Evolutionary conservation across 192 early-diverging fungal genomes (phyloP).

Genomic region (Coemansia sp.): DNA sequence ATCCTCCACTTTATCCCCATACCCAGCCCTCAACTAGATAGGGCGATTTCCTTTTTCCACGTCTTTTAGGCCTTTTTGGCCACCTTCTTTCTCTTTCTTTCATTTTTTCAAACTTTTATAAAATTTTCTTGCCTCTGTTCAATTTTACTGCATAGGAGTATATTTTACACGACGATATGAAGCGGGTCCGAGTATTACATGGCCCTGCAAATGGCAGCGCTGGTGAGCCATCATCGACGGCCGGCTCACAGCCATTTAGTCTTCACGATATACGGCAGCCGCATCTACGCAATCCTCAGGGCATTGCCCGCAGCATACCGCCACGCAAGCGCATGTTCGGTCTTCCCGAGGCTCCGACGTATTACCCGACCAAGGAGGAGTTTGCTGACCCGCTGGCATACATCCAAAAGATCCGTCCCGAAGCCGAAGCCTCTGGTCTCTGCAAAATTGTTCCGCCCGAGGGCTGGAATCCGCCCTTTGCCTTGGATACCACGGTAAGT

Average conservation of each 20-base stretch:
- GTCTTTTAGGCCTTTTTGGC: neutral
- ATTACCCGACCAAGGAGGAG: slow-evolving; percentile 80
- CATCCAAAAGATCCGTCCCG: slow-evolving; percentile 77
- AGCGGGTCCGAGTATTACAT: slow-evolving; percentile 46
- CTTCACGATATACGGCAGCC: slow-evolving; percentile 32
- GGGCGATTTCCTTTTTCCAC: neutral
- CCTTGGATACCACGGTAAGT: slow-evolving; percentile 73
- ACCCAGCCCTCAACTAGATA: neutral
- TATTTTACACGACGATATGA: slow-evolving; percentile 25
- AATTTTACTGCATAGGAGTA: neutral
- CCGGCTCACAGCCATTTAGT: slow-evolving; percentile 30
- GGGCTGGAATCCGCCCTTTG: slow-evolving; percentile 84
- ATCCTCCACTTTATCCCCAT: neutral
- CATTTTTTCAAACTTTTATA: neutral
- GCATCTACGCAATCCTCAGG: slow-evolving; percentile 35
- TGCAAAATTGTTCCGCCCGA: slow-evolving; percentile 93
- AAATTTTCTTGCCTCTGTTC: neutral
- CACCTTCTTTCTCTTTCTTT: neutral
- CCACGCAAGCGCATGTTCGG: slow-evolving; percentile 67
- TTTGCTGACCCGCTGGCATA: slow-evolving; percentile 85
- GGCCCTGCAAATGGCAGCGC: slow-evolving; percentile 10
- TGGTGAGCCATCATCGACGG: neutral
- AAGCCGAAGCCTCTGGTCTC: slow-evolving; percentile 83
- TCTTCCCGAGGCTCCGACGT: slow-evolving; percentile 74
- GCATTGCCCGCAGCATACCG: slow-evolving; percentile 23